Evolutionary conservation across 2,329 filamentous ascomycete genomes (phyloP), one percentile per base, ranked within the genome.

Genomic region (Cercospora sp.): DNA sequence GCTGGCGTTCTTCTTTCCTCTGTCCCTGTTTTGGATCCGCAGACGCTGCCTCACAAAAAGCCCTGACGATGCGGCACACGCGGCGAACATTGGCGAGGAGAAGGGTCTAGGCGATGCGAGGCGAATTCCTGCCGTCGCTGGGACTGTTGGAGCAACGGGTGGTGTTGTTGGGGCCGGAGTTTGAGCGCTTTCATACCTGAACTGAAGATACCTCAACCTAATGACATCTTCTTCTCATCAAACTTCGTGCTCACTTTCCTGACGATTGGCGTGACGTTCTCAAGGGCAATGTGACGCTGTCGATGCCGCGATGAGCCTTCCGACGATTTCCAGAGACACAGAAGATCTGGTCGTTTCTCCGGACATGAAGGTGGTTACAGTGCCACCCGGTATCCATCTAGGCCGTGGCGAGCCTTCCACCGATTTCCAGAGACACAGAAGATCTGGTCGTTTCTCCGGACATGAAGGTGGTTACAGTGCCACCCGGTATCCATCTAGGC

Each of bases 31-130:
- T 20, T 16, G 28, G 26, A 55, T 63, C 42, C 26, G 61, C 10
- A 63, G 51, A 13, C 33, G 42, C 48, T 36, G 30, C 3, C 30
- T 63, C 48, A 20, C 61, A 3, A 63, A 36, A n/a, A 40, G 20
- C n/a, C 45, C 26, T 3, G 61, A 63, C 8, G 45, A 55, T 48
- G 53, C 53, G 42, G 61, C 42, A 23, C 16, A 36, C 5, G 61
- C 61, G n/a, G 61, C 23, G 12, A 48, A 57, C n/a, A 33, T 55
- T 20, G 36, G 36, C 16, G 12, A 33, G 16, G 36, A 45, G 36
- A 26, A 55, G 45, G 31, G 61, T 6, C 20, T 63, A 3, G 61
- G 61, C 45, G 48, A 63, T 20, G 61, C 42, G n/a, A 40, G 26
- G 59, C 33, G 18, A 13, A 45, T 42, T 13, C 26, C 33, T 18